A percentile compares a stretch with the other conserved stretches of the same genome.
Evolutionary conservation across 1,139 yeast species (phyloP).

Genomic region (Protomyces arabidopsidicola): DNA sequence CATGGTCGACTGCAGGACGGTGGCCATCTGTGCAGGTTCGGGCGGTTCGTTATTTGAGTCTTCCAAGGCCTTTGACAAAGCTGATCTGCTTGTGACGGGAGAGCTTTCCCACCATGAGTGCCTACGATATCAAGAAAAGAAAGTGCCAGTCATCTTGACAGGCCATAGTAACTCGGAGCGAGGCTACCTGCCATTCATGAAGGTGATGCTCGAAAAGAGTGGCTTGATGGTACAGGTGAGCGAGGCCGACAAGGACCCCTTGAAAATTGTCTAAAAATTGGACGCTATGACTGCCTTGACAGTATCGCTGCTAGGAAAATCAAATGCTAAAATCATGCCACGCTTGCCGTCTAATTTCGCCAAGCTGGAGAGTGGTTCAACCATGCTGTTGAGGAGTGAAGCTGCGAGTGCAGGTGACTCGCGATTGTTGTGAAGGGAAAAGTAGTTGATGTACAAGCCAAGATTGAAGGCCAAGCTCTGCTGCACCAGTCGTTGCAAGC

Average conservation of each 20-base stretch:
- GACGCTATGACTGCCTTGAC: neutral
- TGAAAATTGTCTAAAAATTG: conserved; percentile 39
- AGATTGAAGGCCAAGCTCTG: neutral
- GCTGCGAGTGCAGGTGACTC: conserved; percentile 21
- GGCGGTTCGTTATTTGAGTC: conserved; percentile 69
- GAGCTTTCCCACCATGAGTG: conserved; percentile 93
- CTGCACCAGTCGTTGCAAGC: neutral
- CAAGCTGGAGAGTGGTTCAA: neutral
- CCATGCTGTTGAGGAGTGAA: conserved; percentile 4
- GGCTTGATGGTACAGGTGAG: conserved; percentile 50
- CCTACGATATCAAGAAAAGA: conserved; percentile 63
- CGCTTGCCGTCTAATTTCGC: neutral
- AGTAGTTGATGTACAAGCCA: conserved; percentile 14
- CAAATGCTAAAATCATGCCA: neutral
- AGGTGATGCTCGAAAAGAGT: conserved; percentile 46
- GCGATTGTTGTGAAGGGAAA: conserved; percentile 21
- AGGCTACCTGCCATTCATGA: conserved; percentile 60
- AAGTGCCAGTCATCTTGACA: conserved; percentile 66
- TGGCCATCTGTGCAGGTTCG: conserved; percentile 96
- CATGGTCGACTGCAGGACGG: conserved; percentile 44
- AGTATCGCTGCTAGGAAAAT: neutral
- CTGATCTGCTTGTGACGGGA: conserved; percentile 83
- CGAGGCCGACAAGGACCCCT: conserved; percentile 56
- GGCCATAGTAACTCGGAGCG: conserved; percentile 85
- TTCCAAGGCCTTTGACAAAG: conserved; percentile 42